Conservation (phyloP, 495 filamentous ascomycete genomes). For the Tuber microsphaerosporum region DNA sequence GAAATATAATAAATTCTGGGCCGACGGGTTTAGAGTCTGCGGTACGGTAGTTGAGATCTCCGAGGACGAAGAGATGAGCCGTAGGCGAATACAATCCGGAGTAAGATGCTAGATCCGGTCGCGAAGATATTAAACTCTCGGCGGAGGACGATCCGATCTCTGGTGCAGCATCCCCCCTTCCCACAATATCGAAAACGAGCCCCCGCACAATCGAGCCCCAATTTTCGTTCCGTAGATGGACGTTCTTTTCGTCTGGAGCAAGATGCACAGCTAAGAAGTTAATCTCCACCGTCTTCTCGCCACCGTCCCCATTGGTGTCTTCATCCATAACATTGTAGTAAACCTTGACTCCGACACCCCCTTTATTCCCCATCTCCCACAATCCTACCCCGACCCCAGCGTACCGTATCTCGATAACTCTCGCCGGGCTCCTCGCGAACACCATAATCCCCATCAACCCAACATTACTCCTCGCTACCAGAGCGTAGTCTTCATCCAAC, state of each 20-base stretch:
- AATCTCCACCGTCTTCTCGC: conserved; percentile 52
- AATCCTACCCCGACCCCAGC: conserved; percentile 75
- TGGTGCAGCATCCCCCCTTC: conserved; percentile 28
- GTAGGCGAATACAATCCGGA: conserved; percentile 59
- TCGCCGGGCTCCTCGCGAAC: conserved; percentile 56
- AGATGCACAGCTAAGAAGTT: conserved; percentile 87
- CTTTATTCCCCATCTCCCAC: conserved; percentile 88
- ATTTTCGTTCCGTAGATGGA: conserved; percentile 67
- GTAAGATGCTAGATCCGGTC: conserved; percentile 6
- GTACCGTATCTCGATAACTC: conserved; percentile 56
- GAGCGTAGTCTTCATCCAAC: conserved; percentile 46
- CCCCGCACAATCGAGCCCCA: conserved; percentile 74
- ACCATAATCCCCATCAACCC: conserved; percentile 87
- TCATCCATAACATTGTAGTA: conserved; percentile 44
- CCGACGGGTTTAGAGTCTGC: conserved; percentile 53
- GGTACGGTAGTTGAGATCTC: conserved; percentile 94
- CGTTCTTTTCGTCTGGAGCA: conserved; percentile 70
- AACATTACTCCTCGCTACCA: conserved; percentile 56
- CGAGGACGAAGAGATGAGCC: conserved; percentile 74
- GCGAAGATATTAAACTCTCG: conserved; percentile 6
- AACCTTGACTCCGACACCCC: conserved; percentile 72
- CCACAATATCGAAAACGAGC: conserved; percentile 60
- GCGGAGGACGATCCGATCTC: conserved; percentile 34
- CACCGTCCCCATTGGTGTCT: conserved; percentile 12
- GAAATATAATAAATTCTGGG: conserved; percentile 51